Conservation (phyloP, 2,329 filamentous ascomycete species). For the Lecanosticta acicola region DNA sequence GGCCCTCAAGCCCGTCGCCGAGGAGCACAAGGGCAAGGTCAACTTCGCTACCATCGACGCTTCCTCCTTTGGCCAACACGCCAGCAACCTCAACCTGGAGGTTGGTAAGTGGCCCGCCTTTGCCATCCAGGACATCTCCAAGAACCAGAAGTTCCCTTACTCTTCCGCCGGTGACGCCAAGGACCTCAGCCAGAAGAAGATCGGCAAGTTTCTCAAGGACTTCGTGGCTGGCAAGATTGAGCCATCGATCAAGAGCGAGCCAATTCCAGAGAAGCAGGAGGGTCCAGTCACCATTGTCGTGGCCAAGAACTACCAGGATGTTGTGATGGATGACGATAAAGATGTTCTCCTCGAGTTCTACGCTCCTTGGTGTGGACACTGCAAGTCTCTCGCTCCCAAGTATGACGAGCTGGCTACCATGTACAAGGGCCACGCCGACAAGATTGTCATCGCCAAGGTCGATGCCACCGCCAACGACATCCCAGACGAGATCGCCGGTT, state of each 20-base stretch:
- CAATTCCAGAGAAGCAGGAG: slow-evolving; percentile 88
- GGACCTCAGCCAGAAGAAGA: slow-evolving; percentile 66
- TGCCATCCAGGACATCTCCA: slow-evolving; percentile 89
- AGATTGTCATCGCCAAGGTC: slow-evolving; percentile 74
- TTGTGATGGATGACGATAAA: slow-evolving; percentile 91
- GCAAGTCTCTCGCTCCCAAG: slow-evolving; percentile 63
- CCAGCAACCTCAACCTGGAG: slow-evolving; percentile 94
- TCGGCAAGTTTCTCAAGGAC: slow-evolving; percentile 78
- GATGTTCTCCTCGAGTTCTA: slow-evolving; percentile 98
- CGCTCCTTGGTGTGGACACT: slow-evolving; percentile 75
- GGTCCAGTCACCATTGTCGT: slow-evolving; percentile 83
- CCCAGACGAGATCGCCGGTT: slow-evolving; percentile 91
- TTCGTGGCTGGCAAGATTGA: slow-evolving; percentile 83
- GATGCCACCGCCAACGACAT: slow-evolving; percentile 95
- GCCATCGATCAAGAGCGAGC: slow-evolving; percentile 97
- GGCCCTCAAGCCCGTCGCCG: slow-evolving; percentile 75
- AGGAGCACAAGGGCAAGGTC: slow-evolving; percentile 88
- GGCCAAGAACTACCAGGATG: slow-evolving; percentile 84
- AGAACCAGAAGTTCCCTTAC: slow-evolving; percentile 96
- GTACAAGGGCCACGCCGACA: slow-evolving; percentile 43
- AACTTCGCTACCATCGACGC: slow-evolving; percentile 99
- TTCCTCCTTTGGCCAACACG: slow-evolving; percentile 88
- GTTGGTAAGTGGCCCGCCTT: slow-evolving; percentile 93
- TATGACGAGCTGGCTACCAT: slow-evolving; percentile 59
- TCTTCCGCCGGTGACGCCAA: slow-evolving; percentile 60